These are phyloP conservation scores for Allium fistulosum DNA, from an alignment of 106 monocot genomes.

Conservation along the genomic window DNA sequence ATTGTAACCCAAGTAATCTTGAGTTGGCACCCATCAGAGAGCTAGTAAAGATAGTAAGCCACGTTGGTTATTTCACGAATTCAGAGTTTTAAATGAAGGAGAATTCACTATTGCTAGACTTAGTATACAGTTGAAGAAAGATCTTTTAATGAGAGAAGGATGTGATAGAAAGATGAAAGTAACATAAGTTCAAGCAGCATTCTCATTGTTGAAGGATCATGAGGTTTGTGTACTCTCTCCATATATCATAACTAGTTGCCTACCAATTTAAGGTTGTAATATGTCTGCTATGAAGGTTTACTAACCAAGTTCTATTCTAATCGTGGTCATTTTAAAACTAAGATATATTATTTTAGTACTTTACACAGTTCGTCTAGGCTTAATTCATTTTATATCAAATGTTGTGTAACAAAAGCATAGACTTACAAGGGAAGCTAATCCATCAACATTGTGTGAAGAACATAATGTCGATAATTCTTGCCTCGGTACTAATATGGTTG, in stretches of 20 bases:
- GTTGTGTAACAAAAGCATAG: slow-evolving; percentile 40
- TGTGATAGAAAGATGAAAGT: slow-evolving; percentile 38
- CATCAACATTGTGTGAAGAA: slow-evolving; percentile 16
- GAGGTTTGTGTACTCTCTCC: slow-evolving; percentile 63
- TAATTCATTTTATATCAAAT: neutral
- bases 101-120: slow-evolving; percentile 42
- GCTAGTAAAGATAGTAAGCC: slow-evolving; percentile 55
- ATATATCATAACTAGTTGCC: too few species aligned
- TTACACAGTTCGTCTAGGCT: neutral
- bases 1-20: slow-evolving; percentile 72
- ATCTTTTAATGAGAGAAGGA: slow-evolving; percentile 33
- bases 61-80: slow-evolving; percentile 53
- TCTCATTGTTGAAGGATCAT: slow-evolving; percentile 60
- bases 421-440: slow-evolving; percentile 27
- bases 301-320: neutral
- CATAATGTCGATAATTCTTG: neutral
- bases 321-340: neutral
- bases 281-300: neutral
- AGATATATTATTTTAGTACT: neutral
- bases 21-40: slow-evolving; percentile 64
- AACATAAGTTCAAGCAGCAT: slow-evolving; percentile 78
- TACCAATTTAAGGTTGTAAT: too few species aligned
- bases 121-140: slow-evolving; percentile 58
- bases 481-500: slow-evolving; percentile 2
- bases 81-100: slow-evolving; percentile 25